phyloP scores from a whole-genome alignment of 768 basidiomycete genomes.

The Pleurotus tuber-regium region DNA sequence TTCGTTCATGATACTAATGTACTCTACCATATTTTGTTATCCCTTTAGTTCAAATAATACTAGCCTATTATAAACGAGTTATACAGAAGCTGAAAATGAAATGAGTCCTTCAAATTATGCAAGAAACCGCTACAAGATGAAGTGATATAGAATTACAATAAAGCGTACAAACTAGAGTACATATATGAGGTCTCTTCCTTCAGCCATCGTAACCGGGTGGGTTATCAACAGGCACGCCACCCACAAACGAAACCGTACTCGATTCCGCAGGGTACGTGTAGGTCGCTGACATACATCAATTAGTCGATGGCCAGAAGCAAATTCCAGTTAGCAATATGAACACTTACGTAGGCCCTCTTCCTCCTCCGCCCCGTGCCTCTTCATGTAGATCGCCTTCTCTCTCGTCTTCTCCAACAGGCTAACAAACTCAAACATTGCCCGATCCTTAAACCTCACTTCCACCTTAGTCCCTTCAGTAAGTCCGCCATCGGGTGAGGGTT shows the following conservation, averaged over 20 bases:
- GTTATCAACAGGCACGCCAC: constrained; percentile 44
- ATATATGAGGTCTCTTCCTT: constrained; percentile 9
- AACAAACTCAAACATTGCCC: constrained; percentile 72
- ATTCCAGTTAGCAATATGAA: constrained; percentile 1
- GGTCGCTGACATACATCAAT: constrained; percentile 30
- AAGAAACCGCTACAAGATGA: neutral
- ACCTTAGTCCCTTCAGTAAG: constrained; percentile 60
- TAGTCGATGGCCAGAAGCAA: neutral
- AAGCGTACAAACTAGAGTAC: neutral
- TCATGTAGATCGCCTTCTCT: constrained; percentile 76
- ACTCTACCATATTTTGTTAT: too few species aligned
- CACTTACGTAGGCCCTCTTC: constrained; percentile 63
- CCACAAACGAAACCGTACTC: constrained; percentile 37
- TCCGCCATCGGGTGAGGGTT: constrained; percentile 66
- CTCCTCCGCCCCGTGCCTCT: constrained; percentile 47
- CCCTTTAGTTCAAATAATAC: too few species aligned
- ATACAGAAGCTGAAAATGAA: too few species aligned
- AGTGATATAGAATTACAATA: neutral
- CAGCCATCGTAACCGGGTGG: constrained; percentile 49
- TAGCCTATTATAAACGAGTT: too few species aligned
- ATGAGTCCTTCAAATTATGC: too few species aligned
- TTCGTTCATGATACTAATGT: too few species aligned
- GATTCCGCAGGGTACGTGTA: constrained; percentile 47
- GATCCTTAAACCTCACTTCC: constrained; percentile 67
- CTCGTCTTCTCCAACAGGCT: constrained; percentile 73